Evolutionary conservation across 2,329 filamentous ascomycete species (phyloP), one percentile per base, ranked within the genome.

Genomic region (Verticillium nonalfalfae): DNA sequence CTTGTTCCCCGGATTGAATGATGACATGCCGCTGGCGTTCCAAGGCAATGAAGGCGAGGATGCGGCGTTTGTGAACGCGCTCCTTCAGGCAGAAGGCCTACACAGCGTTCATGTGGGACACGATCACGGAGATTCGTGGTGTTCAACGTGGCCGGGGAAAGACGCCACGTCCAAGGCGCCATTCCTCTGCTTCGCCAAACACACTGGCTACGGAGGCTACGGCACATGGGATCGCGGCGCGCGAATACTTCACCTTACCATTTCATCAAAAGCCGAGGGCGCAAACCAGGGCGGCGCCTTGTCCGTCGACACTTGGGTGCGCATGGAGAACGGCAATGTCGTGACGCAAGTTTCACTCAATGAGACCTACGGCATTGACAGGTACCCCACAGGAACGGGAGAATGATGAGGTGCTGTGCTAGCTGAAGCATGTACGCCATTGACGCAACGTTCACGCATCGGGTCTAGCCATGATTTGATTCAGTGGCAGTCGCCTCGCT

Each of bases 121-220:
- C 67, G 82, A 86, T 64, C 85, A 86, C 64, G 78, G 77, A 0
- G 72, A 79, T 66, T 74, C 76, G 33, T 81, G 79, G 79, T 81
- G 76, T 64, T 71, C 62, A 15, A 68, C 65, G 55, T 73, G 69
- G 71, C 45, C 45, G 11, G 60, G 62, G 62, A 57, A 36, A 18
- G 55, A 57, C 26, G 35, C 55, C 6, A 18, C 35, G 4, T 36
- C 55, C 55, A 7, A 57, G 21, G 74, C 78, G 31, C 63, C 62
- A 33, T 65, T 65, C 55, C 68, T 83, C 11, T 83, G 81, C 65
- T 90, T 87, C 68, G 85, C 86, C 6, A 84, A 89, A 65, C 87
- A 89, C 66, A 82, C 85, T 0, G 88, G 89, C 0, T 91, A 90
- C 62, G 88, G 88, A 0, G 88, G 89, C 0, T 91, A 91, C 66